These are phyloP conservation scores for Paecilomyces dactylethromorphus DNA, from an alignment of 2,329 filamentous ascomycete genomes.

Conservation along the genomic window DNA sequence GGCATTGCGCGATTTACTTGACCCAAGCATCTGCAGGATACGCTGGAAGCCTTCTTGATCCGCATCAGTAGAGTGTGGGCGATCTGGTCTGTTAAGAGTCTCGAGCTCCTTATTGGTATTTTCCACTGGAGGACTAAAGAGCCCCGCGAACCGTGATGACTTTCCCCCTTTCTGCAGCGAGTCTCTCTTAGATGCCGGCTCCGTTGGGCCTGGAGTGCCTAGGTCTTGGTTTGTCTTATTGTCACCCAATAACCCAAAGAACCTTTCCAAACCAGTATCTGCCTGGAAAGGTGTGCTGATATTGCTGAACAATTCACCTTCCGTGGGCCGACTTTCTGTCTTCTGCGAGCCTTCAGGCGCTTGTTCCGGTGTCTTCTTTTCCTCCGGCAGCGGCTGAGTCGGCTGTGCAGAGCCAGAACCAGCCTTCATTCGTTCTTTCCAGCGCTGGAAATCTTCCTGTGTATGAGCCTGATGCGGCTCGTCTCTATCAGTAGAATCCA, in stretches of 20 bases:
- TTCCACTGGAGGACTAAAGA: slow-evolving; percentile 59
- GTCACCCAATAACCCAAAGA: slow-evolving; percentile 60
- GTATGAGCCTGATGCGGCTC: slow-evolving; percentile 68
- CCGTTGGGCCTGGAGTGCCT: slow-evolving; percentile 29
- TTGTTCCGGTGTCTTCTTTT: slow-evolving; percentile 34
- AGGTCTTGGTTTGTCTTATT: slow-evolving; percentile 40
- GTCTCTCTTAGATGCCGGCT: slow-evolving; percentile 37
- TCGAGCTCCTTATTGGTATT: slow-evolving; percentile 40
- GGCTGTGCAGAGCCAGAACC: slow-evolving; percentile 45
- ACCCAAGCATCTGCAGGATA: slow-evolving; percentile 73
- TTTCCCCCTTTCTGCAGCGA: slow-evolving; percentile 52
- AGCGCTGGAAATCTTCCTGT: slow-evolving; percentile 86
- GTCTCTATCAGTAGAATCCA: slow-evolving; percentile 64
- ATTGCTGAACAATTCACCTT: slow-evolving; percentile 47
- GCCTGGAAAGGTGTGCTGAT: slow-evolving; percentile 56
- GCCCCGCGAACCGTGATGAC: slow-evolving; percentile 78
- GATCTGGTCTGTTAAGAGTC: slow-evolving; percentile 18
- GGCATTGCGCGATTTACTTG: slow-evolving; percentile 38
- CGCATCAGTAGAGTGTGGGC: slow-evolving; percentile 46
- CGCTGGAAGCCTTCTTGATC: slow-evolving; percentile 84
- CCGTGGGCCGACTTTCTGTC: slow-evolving; percentile 33
- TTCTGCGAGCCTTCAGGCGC: slow-evolving; percentile 19
- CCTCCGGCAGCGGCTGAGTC: slow-evolving; percentile 23
- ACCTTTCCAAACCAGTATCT: slow-evolving; percentile 67
- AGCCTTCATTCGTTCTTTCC: slow-evolving; percentile 86